A percentile compares a stretch with the other conserved stretches of the same genome.
These are phyloP conservation scores for Scheffersomyces amazonensis DNA, from an alignment of 805 yeast genomes.

Conservation along the genomic window DNA sequence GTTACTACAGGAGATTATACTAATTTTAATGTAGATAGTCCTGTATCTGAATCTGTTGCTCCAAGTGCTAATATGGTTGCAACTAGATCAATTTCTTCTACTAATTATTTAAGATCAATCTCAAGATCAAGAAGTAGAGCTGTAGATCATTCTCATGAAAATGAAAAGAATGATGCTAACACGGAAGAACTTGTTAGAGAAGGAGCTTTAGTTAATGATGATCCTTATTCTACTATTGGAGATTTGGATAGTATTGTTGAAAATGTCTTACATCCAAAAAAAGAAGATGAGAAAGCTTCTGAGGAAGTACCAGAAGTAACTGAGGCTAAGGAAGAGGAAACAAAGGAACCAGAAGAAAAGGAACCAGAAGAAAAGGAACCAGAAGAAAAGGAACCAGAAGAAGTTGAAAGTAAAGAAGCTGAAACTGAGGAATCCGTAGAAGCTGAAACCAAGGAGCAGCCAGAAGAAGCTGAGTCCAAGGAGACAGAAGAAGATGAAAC, in stretches of 20 bases:
- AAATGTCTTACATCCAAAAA: constrained; percentile 33
- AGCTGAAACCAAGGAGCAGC: constrained; percentile 1
- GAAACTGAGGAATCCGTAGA: not conserved
- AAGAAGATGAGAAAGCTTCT: not conserved
- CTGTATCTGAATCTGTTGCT: constrained; percentile 12
- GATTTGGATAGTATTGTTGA: constrained; percentile 50
- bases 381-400: constrained; percentile 2
- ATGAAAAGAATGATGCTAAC: constrained; percentile 29
- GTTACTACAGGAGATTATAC: constrained; percentile 47
- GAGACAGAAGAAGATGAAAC: not conserved
- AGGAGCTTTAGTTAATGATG: constrained; percentile 55
- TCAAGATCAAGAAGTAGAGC: constrained; percentile 63
- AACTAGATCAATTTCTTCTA: constrained; percentile 40
- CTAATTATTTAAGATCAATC: constrained; percentile 60
- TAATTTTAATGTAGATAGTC: constrained; percentile 40
- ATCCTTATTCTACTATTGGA: constrained; percentile 45
- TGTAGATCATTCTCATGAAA: constrained; percentile 11
- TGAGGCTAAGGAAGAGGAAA: not conserved
- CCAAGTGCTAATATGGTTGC: constrained; percentile 17
- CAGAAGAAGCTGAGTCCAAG: not conserved
- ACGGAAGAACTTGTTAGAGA: constrained; percentile 46
- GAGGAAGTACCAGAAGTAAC: constrained; percentile 3
- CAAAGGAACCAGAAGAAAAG: not conserved
- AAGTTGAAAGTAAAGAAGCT: constrained; percentile 1
- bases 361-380: not conserved